Evolutionary conservation across 306 rosid species (phyloP).

Genomic region (Herpetospermum pedunculosum): DNA sequence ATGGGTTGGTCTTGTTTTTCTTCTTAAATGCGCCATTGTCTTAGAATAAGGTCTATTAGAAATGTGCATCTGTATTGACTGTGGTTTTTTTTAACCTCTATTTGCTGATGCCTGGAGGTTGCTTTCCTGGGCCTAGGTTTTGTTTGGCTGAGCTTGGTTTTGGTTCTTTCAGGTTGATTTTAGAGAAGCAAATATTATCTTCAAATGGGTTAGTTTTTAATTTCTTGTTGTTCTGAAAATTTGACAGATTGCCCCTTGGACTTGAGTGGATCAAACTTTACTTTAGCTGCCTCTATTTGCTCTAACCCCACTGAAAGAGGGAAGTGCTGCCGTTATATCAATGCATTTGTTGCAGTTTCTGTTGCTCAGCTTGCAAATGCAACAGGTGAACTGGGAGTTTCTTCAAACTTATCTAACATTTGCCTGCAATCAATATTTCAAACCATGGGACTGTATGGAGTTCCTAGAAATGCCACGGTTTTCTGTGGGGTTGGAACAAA

Average conservation of each 20-base stretch:
- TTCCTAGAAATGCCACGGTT: constrained; percentile 53
- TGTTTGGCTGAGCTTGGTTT: not conserved
- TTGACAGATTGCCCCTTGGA: constrained; percentile 88
- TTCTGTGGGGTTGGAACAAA: constrained; percentile 90
- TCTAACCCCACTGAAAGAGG: constrained; percentile 52
- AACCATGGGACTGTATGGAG: constrained; percentile 63
- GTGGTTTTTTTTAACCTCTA: not conserved
- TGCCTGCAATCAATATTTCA: constrained; percentile 64
- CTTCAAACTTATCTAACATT: constrained; percentile 39
- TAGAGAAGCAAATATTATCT: not conserved
- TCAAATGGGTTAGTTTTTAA: not conserved
- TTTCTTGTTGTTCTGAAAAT: constrained; percentile 11
- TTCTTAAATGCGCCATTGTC: not conserved
- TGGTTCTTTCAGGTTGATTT: not conserved
- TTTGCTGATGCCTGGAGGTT: not conserved
- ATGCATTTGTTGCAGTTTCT: constrained; percentile 73
- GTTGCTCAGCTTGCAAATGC: constrained; percentile 69
- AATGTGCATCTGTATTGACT: not conserved
- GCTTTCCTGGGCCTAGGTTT: not conserved
- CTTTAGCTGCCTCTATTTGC: constrained; percentile 70
- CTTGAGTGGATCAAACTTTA: constrained; percentile 63
- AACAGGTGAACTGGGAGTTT: constrained; percentile 69
- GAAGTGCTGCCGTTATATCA: constrained; percentile 89
- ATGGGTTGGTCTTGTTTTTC: not conserved
- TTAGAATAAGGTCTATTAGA: not conserved